phyloP scores from a whole-genome alignment of 2,329 filamentous ascomycete species.

The Chalaropsis ovoidea region DNA sequence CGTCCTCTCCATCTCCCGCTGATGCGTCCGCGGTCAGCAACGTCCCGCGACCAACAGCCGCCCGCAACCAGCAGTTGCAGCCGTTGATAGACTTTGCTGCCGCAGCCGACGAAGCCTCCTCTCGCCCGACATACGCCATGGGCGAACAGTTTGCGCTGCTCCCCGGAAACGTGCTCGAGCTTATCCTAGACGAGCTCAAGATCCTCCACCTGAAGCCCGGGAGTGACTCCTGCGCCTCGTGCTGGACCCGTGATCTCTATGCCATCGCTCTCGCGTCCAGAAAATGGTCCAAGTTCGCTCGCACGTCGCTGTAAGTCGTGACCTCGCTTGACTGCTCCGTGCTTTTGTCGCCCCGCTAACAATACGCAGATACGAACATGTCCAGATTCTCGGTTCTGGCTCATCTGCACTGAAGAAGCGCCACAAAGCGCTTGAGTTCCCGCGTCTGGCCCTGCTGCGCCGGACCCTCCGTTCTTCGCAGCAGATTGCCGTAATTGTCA shows the following conservation, averaged over 20 bases:
- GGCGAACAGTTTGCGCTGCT: constrained; percentile 47
- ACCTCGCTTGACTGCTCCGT: background rate
- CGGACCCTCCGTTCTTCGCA: constrained; percentile 47
- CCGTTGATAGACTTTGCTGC: constrained; percentile 24
- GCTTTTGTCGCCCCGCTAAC: background rate
- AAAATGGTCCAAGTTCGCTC: constrained; percentile 44
- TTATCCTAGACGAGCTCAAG: constrained; percentile 47
- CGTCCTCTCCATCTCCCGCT: constrained; percentile 28
- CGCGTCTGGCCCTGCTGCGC: constrained; percentile 47
- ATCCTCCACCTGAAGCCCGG: constrained; percentile 40
- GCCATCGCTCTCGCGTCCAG: constrained; percentile 42
- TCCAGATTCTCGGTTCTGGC: constrained; percentile 50
- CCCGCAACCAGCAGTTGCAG: constrained; percentile 24
- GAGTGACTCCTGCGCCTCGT: constrained; percentile 50
- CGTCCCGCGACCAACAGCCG: constrained; percentile 19
- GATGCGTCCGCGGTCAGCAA: constrained; percentile 27
- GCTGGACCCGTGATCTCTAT: constrained; percentile 53
- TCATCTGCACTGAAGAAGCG: constrained; percentile 47
- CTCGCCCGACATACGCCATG: constrained; percentile 34
- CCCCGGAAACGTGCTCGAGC: constrained; percentile 48
- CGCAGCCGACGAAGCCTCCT: constrained; percentile 31
- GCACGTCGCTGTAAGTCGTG: constrained; percentile 41
- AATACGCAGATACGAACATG: constrained; percentile 43
- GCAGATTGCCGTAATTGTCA: constrained; percentile 46
- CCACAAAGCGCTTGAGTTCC: constrained; percentile 44